A percentile compares a stretch with the other conserved stretches of the same genome.
Evolutionary conservation across 75 land plant species (phyloP).

Genomic region (Adiantum capillusveneris): DNA sequence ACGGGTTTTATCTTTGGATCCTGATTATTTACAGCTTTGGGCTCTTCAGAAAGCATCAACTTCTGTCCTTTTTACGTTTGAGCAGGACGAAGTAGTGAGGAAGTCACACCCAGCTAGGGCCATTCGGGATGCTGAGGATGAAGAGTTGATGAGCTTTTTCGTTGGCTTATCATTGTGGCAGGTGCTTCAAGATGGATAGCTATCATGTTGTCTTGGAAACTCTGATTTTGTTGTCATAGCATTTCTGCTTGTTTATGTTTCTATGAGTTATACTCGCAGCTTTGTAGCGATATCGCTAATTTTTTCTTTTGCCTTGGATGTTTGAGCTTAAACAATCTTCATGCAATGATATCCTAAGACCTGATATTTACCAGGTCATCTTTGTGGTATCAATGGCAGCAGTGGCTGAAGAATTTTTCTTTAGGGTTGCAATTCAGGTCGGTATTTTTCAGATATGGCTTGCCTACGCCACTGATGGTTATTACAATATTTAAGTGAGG

Average conservation of each 20-base stretch:
- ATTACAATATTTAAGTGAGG: background rate
- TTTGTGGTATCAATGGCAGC: conserved; percentile 76
- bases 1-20: background rate
- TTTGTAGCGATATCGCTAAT: background rate
- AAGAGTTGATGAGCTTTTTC: conserved; percentile 76
- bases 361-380: conserved; percentile 55
- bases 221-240: background rate
- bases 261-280: background rate
- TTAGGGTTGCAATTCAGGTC: conserved; percentile 93
- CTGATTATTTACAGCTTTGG: background rate
- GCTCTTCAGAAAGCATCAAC: no score
- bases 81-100: conserved; percentile 89
- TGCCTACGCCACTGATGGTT: background rate
- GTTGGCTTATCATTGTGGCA: conserved; percentile 91
- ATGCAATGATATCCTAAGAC: no score
- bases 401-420: conserved; percentile 88
- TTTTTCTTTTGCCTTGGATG: no score
- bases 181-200: conserved; percentile 28
- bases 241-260: no score
- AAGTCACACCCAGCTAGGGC: conserved; percentile 84
- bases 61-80: no score
- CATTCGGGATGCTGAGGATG: conserved; percentile 92
- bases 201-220: background rate
- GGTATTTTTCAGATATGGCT: background rate
- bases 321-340: no score